These are phyloP conservation scores for Apiotrichum sp. DNA, from an alignment of 1,284 basidiomycete species.

Conservation along the genomic window DNA sequence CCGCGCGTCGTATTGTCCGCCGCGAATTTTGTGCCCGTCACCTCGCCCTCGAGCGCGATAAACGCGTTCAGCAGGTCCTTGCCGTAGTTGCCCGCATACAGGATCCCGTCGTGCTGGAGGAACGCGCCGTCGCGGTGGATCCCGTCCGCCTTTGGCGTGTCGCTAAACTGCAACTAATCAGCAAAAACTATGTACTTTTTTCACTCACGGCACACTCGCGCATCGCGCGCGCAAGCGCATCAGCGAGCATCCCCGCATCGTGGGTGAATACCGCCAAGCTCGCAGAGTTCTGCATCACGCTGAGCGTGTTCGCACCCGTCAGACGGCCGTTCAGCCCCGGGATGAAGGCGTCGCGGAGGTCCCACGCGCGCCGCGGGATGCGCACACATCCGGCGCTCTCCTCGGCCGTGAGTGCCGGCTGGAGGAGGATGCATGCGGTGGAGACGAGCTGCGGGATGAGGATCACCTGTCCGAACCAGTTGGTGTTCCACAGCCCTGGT, in stretches of 20 bases:
- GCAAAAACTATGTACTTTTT: background rate
- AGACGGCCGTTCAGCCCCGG: constrained; percentile 51
- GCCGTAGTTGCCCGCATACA: constrained; percentile 62
- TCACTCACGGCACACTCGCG: background rate
- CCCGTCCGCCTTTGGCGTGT: constrained; percentile 51
- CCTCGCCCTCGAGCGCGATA: constrained; percentile 34
- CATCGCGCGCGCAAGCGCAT: constrained; percentile 23
- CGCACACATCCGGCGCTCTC: constrained; percentile 52
- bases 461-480: constrained; percentile 64
- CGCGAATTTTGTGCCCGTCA: constrained; percentile 55
- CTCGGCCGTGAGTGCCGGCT: constrained; percentile 47
- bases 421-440: constrained; percentile 57
- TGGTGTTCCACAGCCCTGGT: constrained; percentile 59
- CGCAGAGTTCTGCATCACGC: constrained; percentile 27
- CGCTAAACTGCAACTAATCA: constrained; percentile 6
- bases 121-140: constrained; percentile 61
- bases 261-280: constrained; percentile 21
- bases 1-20: constrained; percentile 46
- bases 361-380: constrained; percentile 55
- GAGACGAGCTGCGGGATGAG: constrained; percentile 55
- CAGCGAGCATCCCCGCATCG: constrained; percentile 17
- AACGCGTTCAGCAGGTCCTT: constrained; percentile 54
- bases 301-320: constrained; percentile 56
- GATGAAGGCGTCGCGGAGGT: constrained; percentile 50
- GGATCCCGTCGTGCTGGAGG: constrained; percentile 56